These are phyloP conservation scores for Starmerella davenportii DNA, from an alignment of 805 yeast species.

Conservation along the genomic window DNA sequence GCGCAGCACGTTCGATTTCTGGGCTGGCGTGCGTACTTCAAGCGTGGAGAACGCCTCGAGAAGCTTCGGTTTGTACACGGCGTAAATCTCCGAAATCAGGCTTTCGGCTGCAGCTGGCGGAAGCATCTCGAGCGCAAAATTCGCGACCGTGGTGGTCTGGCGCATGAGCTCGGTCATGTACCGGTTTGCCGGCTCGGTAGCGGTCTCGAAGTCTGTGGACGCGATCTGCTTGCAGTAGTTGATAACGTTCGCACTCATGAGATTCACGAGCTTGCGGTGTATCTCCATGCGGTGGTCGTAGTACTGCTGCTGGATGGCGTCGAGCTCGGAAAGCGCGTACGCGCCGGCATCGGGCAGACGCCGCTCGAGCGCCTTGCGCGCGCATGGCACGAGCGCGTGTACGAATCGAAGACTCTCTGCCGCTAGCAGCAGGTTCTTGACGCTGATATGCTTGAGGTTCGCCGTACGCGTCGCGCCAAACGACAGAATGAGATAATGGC, in stretches of 20 bases:
- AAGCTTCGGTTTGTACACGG: conserved; percentile 38
- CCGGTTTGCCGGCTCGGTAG: conserved; percentile 34
- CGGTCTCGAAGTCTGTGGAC: conserved; percentile 26
- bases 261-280: conserved; percentile 43
- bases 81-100: conserved; percentile 25
- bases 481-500: conserved; percentile 43
- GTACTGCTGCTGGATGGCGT: conserved; percentile 27
- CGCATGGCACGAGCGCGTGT: conserved; percentile 25
- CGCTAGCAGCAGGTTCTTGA: conserved; percentile 50
- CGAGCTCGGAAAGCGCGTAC: conserved; percentile 19
- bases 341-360: conserved; percentile 9
- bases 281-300: conserved; percentile 48
- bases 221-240: conserved; percentile 33
- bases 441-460: conserved; percentile 44
- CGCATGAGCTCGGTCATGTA: conserved; percentile 51
- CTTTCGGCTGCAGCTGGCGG: conserved; percentile 22
- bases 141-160: conserved; percentile 46
- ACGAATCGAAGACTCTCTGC: conserved; percentile 44
- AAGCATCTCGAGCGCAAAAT: conserved; percentile 40
- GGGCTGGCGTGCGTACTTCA: conserved; percentile 18
- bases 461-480: conserved; percentile 61
- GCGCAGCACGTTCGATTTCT: conserved; percentile 34
- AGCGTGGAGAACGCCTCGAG: conserved; percentile 35
- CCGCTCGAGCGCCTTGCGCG: conserved; percentile 22
- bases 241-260: conserved; percentile 48